Conservation (phyloP, 2,329 filamentous ascomycete species). For the Hansfordia pulvinata region DNA sequence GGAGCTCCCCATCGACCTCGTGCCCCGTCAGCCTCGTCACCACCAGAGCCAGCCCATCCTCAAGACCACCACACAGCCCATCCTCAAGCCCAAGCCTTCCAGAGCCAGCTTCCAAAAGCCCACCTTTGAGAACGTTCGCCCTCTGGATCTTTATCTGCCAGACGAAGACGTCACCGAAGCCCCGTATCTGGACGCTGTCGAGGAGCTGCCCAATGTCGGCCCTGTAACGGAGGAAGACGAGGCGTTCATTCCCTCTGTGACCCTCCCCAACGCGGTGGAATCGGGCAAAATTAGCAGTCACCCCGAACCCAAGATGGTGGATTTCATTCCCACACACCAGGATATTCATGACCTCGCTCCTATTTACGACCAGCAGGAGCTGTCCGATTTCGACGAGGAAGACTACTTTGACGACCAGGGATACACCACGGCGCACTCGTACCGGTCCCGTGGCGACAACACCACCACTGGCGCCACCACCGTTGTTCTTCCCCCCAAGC, state of each 20-base stretch:
- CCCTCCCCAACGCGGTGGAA: constrained; percentile 1
- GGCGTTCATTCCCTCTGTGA: constrained; percentile 4
- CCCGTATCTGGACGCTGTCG: constrained; percentile 30
- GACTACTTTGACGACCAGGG: constrained; percentile 50
- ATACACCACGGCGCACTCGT: constrained; percentile 64
- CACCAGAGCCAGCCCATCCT: constrained; percentile 41
- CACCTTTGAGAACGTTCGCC: constrained; percentile 3
- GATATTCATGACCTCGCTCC: constrained; percentile 2
- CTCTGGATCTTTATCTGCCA: no score
- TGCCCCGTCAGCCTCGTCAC: constrained; percentile 22
- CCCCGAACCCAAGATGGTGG: constrained; percentile 2
- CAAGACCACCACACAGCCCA: constrained; percentile 22
- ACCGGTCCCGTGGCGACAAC: constrained; percentile 56
- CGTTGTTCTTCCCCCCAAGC: constrained; percentile 54
- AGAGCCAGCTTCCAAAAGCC: constrained; percentile 6
- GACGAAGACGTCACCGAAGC: constrained; percentile 24
- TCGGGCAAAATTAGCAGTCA: constrained; percentile 1
- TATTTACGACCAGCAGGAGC: constrained; percentile 22
- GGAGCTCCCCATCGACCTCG: constrained; percentile 1
- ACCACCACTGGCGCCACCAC: constrained; percentile 36
- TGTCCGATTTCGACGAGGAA: constrained; percentile 58
- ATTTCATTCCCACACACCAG: no score
- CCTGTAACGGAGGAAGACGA: constrained; percentile 2
- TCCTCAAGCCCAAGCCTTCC: constrained; percentile 26
- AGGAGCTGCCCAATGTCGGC: constrained; percentile 19